Base-by-base conservation (phyloP, 2,329 filamentous ascomycete species). In the Emmonsia crescens region DNA sequence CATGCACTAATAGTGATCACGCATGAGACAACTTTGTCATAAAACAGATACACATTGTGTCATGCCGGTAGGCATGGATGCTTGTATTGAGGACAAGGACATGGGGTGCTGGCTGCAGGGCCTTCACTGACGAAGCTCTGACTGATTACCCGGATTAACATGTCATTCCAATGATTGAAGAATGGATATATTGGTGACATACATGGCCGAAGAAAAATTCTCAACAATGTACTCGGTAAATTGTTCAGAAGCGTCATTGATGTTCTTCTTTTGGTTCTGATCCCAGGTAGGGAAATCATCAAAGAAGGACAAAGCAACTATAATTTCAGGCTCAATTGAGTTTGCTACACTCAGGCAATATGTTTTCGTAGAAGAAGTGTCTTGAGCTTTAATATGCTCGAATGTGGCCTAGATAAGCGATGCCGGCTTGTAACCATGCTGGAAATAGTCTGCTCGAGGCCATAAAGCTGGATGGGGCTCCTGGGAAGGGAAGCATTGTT, bases 151-250 rank as follows among this genome's bases (percentile, higher is more conserved):
- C 3, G 21, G 38, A 38, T 65, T 64, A 62, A 59, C 42, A 49
- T 51, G 8, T 31, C 24, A 62, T 52, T 57, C 40, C 33, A 8
- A 16, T 36, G 49, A 55, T 51, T 31, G 36, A n/a, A 56, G 46
- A 57, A n/a, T 42, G 38, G n/a, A n/a, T 57, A 62, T 59, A 44
- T 57, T 24, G 36, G 19, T 38, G 14, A 24, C 40, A 48, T 65
- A 67, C 66, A 48, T 57, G 67, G 67, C 27, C 66, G 63, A 40
- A 67, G 56, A 36, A 68, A 68, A 64, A 38, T 66, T 64, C 4
- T 67, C 61, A 40, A 68, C 56, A 33, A 68, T 65, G 61, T 67
- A 65, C 36, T 67, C 61, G 44, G 64, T 64, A 64, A 68, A 67
- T n/a, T 54, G 59, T 60, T 67, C 63, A 56, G 60, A 57, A 48